Percentiles rank a stretch among this genome's conserved stretches.
Conservation (phyloP, 768 basidiomycete species). For the Pleurotus tuoliensis region DNA sequence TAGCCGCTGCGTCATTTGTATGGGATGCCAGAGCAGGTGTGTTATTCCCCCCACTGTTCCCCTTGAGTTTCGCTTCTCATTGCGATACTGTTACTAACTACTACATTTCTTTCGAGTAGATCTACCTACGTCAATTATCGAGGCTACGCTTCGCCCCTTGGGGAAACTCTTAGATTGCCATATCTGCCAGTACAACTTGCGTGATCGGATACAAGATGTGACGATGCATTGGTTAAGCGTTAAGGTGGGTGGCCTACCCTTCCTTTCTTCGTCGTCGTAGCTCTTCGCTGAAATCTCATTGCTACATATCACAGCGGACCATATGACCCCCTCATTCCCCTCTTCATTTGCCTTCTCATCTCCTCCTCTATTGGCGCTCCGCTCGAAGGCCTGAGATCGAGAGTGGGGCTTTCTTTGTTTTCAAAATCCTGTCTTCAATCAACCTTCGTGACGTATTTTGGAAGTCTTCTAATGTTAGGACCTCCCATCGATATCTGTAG, state of each 20-base stretch:
- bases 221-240: slow-evolving; percentile 51
- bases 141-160: slow-evolving; percentile 43
- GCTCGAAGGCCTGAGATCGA: too few species aligned
- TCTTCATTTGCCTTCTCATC: too few species aligned
- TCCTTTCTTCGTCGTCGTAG: neutral
- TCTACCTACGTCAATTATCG: slow-evolving; percentile 45
- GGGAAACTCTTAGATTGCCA: slow-evolving; percentile 44
- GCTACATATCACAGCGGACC: too few species aligned
- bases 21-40: slow-evolving; percentile 25
- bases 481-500: too few species aligned
- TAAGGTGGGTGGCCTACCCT: slow-evolving; percentile 32
- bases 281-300: too few species aligned
- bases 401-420: too few species aligned
- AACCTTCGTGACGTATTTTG: too few species aligned
- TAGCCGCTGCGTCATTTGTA: slow-evolving; percentile 21
- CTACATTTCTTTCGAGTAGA: slow-evolving; percentile 26
- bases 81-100: neutral
- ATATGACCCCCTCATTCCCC: too few species aligned
- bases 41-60: neutral
- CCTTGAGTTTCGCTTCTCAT: neutral
- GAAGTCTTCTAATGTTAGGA: too few species aligned
- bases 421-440: too few species aligned
- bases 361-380: too few species aligned
- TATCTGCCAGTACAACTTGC: slow-evolving; percentile 36
- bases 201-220: slow-evolving; percentile 43